Percentiles rank a stretch among this genome's conserved stretches.
Conservation (phyloP, 257 asterid species). For the Ilex asprella region DNA sequence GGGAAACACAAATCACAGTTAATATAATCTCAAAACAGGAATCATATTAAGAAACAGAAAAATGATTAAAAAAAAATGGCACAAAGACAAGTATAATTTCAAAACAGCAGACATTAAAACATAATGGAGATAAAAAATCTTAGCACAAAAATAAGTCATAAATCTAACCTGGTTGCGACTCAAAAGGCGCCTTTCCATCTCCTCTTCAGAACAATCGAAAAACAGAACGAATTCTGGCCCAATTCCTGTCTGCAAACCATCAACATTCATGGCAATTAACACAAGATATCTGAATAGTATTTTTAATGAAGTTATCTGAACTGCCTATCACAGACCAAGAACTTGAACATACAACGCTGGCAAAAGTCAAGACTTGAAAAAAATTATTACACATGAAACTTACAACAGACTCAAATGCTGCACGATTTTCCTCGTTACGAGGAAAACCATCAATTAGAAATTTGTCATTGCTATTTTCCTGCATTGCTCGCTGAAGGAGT, state of each 20-base stretch:
- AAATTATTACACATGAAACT: conserved; percentile 18
- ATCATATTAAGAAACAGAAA: no score
- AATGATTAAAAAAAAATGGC: not conserved
- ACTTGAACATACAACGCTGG: no score
- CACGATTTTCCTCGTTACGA: conserved; percentile 92
- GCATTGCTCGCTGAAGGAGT: conserved; percentile 72
- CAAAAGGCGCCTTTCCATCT: conserved; percentile 46
- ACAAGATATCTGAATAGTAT: not conserved
- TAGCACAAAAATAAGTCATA: not conserved
- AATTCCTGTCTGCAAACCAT: conserved; percentile 56
- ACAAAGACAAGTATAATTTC: no score
- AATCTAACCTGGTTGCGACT: conserved; percentile 29
- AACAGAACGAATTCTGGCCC: conserved; percentile 61
- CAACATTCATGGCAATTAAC: not conserved
- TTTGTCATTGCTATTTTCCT: conserved; percentile 64
- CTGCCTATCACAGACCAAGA: no score
- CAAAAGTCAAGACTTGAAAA: not conserved
- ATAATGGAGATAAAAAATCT: no score
- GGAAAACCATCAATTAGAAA: conserved; percentile 97
- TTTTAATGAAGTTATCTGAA: not conserved
- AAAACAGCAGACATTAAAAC: no score
- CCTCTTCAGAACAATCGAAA: conserved; percentile 40
- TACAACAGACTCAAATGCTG: conserved; percentile 75
- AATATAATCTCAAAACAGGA: no score
- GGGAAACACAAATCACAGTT: no score